Percentiles rank a stretch among this genome's conserved stretches.
Evolutionary conservation across 2,329 filamentous ascomycete species (phyloP).

Genomic region (Colletotrichum melonis): DNA sequence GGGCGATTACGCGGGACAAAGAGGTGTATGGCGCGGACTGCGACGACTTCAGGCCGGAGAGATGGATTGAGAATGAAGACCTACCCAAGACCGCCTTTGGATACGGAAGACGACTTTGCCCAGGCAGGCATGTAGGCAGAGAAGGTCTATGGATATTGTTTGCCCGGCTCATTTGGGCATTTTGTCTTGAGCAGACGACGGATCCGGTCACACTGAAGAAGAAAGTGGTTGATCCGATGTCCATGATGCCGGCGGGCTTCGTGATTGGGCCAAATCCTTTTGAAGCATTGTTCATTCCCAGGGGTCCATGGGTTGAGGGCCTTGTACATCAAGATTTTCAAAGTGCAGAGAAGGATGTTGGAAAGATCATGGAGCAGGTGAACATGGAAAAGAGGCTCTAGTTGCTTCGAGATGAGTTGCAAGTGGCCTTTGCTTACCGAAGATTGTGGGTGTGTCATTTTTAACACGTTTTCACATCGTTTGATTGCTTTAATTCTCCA

Average conservation of each 20-base stretch:
- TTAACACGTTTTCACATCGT: too few species aligned
- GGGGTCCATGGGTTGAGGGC: conserved; percentile 14
- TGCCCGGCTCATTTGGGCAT: conserved; percentile 61
- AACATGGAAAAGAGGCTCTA: not conserved
- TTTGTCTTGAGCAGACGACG: conserved; percentile 46
- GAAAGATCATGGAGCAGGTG: not conserved
- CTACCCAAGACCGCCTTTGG: conserved; percentile 48
- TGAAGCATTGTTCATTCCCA: conserved; percentile 6
- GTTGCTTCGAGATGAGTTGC: not conserved
- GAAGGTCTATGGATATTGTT: conserved; percentile 55
- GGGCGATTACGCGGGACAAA: conserved; percentile 51
- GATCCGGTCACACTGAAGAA: not conserved
- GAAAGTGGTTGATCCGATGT: conserved; percentile 2
- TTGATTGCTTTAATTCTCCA: too few species aligned
- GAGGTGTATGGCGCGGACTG: conserved; percentile 56
- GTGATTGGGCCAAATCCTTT: not conserved
- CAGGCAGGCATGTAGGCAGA: conserved; percentile 58
- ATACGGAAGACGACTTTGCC: conserved; percentile 53
- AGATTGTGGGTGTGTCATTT: not conserved
- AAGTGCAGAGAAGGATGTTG: not conserved
- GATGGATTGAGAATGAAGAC: conserved; percentile 53
- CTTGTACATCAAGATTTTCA: not conserved
- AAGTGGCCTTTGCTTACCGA: not conserved
- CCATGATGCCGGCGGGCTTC: not conserved
- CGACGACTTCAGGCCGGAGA: conserved; percentile 57